A percentile compares a stretch with the other conserved stretches of the same genome.
phyloP scores from a whole-genome alignment of 257 asterid genomes.

The Solanum tarapatanum region DNA sequence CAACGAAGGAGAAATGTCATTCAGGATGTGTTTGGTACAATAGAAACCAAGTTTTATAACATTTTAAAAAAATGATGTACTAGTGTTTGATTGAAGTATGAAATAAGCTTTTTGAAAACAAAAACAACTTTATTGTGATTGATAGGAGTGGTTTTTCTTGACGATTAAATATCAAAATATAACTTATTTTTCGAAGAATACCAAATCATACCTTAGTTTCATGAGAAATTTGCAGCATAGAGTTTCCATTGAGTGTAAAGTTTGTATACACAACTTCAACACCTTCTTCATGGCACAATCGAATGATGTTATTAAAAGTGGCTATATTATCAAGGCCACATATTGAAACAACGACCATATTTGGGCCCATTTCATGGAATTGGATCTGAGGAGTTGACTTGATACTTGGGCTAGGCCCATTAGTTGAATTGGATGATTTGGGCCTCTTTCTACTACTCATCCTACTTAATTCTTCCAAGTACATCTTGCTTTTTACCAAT shows the following conservation, averaged over 20 bases:
- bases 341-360: conserved; percentile 15
- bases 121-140: neutral
- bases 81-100: no score
- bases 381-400: conserved; percentile 11
- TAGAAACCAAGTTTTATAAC: neutral
- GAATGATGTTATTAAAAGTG: conserved; percentile 19
- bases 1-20: neutral
- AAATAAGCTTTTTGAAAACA: neutral
- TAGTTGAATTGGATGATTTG: neutral
- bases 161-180: neutral
- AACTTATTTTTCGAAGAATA: neutral
- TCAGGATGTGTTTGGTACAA: neutral
- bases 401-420: neutral
- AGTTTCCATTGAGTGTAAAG: conserved; percentile 27
- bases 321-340: conserved; percentile 13
- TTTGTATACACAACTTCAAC: conserved; percentile 26
- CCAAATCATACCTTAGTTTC: conserved; percentile 15
- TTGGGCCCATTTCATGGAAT: conserved; percentile 38
- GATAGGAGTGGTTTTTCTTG: neutral
- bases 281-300: conserved; percentile 15
- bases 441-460: neutral
- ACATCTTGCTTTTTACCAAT: conserved; percentile 17
- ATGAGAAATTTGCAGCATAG: conserved; percentile 23
- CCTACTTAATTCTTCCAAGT: conserved; percentile 13
- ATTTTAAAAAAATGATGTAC: neutral